These are phyloP conservation scores for Juncus effusus DNA, from an alignment of 176 grass and related monocot genomes.

Conservation along the genomic window DNA sequence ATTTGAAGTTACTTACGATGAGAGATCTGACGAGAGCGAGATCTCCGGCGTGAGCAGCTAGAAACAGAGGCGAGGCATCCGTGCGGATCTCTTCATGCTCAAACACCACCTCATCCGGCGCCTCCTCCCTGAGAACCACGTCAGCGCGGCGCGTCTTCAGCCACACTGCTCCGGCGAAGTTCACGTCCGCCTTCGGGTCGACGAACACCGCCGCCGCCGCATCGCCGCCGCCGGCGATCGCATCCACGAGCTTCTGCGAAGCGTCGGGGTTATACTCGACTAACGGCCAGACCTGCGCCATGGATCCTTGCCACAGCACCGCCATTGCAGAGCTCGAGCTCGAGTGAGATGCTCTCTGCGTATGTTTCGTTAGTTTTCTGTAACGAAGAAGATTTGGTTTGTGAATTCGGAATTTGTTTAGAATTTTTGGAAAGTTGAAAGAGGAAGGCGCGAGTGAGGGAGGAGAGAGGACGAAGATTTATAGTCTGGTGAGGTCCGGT, in stretches of 20 bases:
- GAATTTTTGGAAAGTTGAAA: slow-evolving; percentile 52
- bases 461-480: slow-evolving; percentile 26
- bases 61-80: slow-evolving; percentile 89
- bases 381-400: neutral
- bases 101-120: slow-evolving; percentile 47
- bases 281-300: slow-evolving; percentile 72
- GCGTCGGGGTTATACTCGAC: slow-evolving; percentile 39
- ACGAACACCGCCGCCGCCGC: slow-evolving; percentile 42
- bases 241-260: slow-evolving; percentile 81
- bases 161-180: slow-evolving; percentile 90
- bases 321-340: slow-evolving; percentile 29
- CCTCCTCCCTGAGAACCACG: slow-evolving; percentile 55
- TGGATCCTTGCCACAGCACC: slow-evolving; percentile 55
- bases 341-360: slow-evolving; percentile 15
- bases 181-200: slow-evolving; percentile 67
- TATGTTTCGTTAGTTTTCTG: neutral
- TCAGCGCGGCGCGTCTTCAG: slow-evolving; percentile 51
- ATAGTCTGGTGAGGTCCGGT: slow-evolving; percentile 22
- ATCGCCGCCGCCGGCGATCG: slow-evolving; percentile 25
- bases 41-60: slow-evolving; percentile 80
- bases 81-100: slow-evolving; percentile 85
- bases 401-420: neutral
- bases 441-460: slow-evolving; percentile 47
- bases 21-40: slow-evolving; percentile 67
- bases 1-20: slow-evolving; percentile 43